Percentiles rank a stretch among this genome's conserved stretches.
These are phyloP conservation scores for Diaporthe sp. DNA, from an alignment of 2,329 filamentous ascomycete species.

Conservation along the genomic window DNA sequence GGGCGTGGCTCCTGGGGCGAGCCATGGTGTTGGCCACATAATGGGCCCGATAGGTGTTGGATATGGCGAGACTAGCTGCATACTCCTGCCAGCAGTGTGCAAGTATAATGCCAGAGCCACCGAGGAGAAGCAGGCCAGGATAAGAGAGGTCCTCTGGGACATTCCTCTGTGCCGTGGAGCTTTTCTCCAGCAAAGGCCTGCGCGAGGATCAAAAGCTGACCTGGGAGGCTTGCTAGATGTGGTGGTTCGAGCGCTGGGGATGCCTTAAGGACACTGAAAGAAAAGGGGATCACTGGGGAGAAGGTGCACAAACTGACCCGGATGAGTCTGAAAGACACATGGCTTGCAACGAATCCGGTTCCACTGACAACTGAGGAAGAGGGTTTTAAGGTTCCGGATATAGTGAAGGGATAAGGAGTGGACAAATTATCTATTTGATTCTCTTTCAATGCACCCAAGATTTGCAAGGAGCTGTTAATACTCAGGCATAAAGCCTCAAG, in stretches of 20 bases:
- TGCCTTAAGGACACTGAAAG: constrained; percentile 68
- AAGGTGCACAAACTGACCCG: constrained; percentile 62
- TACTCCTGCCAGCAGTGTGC: constrained; percentile 68
- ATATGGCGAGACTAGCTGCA: constrained; percentile 73
- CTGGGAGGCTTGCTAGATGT: constrained; percentile 66
- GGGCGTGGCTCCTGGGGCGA: constrained; percentile 52
- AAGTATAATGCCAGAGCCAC: constrained; percentile 65
- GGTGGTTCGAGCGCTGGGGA: constrained; percentile 64
- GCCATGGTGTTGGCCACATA: constrained; percentile 67
- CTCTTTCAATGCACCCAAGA: not conserved
- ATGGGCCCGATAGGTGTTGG: constrained; percentile 69
- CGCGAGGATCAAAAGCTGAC: constrained; percentile 52
- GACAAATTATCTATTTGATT: not conserved
- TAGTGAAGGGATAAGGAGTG: constrained; percentile 41
- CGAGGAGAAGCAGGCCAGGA: constrained; percentile 55
- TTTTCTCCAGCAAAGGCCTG: constrained; percentile 43
- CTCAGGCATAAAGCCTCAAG: not conserved
- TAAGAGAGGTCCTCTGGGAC: constrained; percentile 56
- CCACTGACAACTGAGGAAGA: constrained; percentile 60
- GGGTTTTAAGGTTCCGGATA: constrained; percentile 66
- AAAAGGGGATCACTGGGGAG: constrained; percentile 64
- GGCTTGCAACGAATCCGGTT: constrained; percentile 64
- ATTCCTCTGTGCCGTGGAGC: constrained; percentile 51
- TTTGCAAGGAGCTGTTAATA: not conserved
- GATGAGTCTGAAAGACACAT: constrained; percentile 64